phyloP scores from a whole-genome alignment of 2,329 filamentous ascomycete species.

The Macrophomina tecta region DNA sequence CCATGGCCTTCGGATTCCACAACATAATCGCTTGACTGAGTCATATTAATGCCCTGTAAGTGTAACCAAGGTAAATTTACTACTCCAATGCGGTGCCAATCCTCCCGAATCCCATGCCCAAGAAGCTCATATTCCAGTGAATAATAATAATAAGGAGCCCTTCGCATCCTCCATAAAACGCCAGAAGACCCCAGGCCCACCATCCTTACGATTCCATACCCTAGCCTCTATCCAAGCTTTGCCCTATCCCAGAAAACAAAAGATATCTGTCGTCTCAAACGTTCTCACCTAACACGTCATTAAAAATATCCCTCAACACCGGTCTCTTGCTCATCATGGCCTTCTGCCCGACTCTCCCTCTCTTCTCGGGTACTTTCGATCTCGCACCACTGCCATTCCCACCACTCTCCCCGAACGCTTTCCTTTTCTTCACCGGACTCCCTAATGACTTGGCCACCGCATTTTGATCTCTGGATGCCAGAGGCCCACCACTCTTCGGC shows the following conservation, averaged over 20 bases:
- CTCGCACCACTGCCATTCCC: conserved; percentile 27
- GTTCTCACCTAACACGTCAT: conserved; percentile 56
- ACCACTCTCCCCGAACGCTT: conserved; percentile 19
- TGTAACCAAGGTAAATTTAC: no score
- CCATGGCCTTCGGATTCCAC: no score
- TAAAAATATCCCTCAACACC: conserved; percentile 77
- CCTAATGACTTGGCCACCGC: conserved; percentile 29
- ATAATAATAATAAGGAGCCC: no score
- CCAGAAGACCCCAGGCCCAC: no score
- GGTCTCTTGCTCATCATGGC: conserved; percentile 69
- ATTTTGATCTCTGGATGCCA: conserved; percentile 28
- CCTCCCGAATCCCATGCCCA: no score
- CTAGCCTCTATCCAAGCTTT: background rate
- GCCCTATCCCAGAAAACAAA: background rate
- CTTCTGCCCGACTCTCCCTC: conserved; percentile 61
- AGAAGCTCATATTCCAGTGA: no score
- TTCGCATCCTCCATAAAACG: no score
- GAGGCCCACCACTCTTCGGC: conserved; percentile 32
- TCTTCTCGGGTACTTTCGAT: conserved; percentile 62
- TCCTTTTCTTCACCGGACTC: conserved; percentile 33
- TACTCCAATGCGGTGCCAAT: no score
- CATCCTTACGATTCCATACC: background rate
- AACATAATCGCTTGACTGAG: no score
- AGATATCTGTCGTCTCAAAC: background rate
- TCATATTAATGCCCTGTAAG: no score